Evolutionary conservation across 1,139 yeast species (phyloP).

Genomic region (Yamadazyma conglobata): DNA sequence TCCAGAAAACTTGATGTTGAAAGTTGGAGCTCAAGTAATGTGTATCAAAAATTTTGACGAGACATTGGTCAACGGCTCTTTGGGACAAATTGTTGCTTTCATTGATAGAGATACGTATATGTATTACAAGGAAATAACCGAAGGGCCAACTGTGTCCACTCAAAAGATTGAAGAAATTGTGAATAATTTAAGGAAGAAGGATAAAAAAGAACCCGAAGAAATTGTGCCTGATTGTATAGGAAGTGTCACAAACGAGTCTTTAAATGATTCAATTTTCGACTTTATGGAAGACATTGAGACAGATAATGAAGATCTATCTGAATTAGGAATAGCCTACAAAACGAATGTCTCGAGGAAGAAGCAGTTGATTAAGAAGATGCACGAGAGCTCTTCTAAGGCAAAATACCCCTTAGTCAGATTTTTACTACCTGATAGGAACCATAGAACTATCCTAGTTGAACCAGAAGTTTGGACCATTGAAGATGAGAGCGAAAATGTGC

Average conservation of each 20-base stretch:
- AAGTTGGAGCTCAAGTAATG: constrained; percentile 93
- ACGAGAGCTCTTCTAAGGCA: constrained; percentile 24
- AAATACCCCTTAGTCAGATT: constrained; percentile 76
- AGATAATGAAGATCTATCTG: constrained; percentile 7
- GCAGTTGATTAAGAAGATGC: constrained; percentile 17
- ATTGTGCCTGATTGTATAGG: constrained; percentile 4
- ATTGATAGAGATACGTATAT: constrained; percentile 36
- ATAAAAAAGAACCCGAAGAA: constrained; percentile 11
- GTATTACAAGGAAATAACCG: constrained; percentile 20
- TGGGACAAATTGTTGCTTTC: constrained; percentile 67
- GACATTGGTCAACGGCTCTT: constrained; percentile 84
- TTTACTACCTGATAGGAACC: constrained; percentile 62
- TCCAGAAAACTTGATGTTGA: constrained; percentile 57
- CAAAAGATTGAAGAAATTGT: constrained; percentile 16
- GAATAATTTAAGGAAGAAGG: constrained; percentile 5
- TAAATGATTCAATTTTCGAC: constrained; percentile 25
- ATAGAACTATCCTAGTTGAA: constrained; percentile 58
- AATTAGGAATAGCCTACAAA: constrained; percentile 7
- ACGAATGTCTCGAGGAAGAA: constrained; percentile 20
- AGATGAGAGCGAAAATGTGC: constrained; percentile 29
- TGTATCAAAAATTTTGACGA: constrained; percentile 88
- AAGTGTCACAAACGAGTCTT: constrained; percentile 5
- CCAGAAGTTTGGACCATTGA: constrained; percentile 45
- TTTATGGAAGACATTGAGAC: constrained; percentile 14
- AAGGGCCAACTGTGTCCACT: constrained; percentile 18